Evolutionary conservation across 169 alveolate species (phyloP).

Genomic region (Plasmodium fragile): DNA sequence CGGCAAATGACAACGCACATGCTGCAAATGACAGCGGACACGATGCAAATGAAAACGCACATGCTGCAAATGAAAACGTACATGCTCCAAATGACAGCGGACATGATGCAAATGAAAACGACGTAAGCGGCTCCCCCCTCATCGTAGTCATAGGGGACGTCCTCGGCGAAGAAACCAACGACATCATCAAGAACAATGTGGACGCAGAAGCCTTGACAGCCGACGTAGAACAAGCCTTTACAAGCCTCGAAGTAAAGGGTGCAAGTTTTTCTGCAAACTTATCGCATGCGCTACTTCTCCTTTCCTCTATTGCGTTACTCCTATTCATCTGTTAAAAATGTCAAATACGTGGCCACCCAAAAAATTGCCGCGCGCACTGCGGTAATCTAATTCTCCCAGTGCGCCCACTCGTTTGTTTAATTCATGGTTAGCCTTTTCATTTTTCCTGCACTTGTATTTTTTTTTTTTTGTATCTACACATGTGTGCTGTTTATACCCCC

Average conservation of each 20-base stretch:
- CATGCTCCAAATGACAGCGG: not conserved
- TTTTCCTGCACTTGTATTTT: not conserved
- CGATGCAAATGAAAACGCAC: not conserved
- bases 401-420: not conserved
- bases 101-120: not conserved
- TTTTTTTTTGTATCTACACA: not conserved
- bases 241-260: not conserved
- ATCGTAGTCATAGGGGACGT: constrained; percentile 40
- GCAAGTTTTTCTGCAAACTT: not conserved
- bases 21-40: no score
- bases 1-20: not conserved
- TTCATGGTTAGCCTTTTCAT: not conserved
- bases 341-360: not conserved
- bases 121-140: constrained; percentile 20
- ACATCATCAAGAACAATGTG: constrained; percentile 40
- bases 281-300: constrained; percentile 11
- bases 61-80: not conserved
- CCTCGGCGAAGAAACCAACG: constrained; percentile 33
- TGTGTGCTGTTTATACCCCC: not conserved
- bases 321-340: constrained; percentile 19
- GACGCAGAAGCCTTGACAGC: constrained; percentile 12
- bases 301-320: constrained; percentile 1
- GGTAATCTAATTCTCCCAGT: not conserved
- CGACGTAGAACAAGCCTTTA: constrained; percentile 42
- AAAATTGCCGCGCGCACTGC: not conserved